phyloP scores from a whole-genome alignment of 2,329 filamentous ascomycete genomes.

The Domatiomyces globalis region DNA sequence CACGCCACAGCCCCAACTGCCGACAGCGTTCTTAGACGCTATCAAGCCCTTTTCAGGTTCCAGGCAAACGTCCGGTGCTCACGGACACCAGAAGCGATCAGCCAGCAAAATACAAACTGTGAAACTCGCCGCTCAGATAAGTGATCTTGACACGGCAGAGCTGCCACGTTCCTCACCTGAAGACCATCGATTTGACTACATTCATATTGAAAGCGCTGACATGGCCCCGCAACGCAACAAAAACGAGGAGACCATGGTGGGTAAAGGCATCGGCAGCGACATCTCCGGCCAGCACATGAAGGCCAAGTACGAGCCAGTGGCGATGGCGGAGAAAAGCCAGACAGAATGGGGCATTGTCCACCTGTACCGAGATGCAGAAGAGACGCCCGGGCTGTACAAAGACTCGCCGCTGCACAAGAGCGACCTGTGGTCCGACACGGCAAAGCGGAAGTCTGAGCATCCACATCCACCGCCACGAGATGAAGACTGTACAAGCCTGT shows the following conservation, averaged over 20 bases:
- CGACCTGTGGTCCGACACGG: conserved; percentile 7
- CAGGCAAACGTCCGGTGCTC: not conserved
- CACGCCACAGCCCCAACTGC: conserved; percentile 3
- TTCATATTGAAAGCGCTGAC: conserved; percentile 70
- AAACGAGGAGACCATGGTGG: conserved; percentile 28
- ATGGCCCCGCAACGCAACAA: conserved; percentile 32
- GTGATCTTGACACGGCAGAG: not conserved
- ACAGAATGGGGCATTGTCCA: conserved; percentile 72
- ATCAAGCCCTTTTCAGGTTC: conserved; percentile 13
- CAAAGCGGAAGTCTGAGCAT: conserved; percentile 4
- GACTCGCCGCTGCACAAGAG: conserved; percentile 24
- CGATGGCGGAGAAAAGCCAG: conserved; percentile 58
- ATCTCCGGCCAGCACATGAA: conserved; percentile 63
- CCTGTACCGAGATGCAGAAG: conserved; percentile 73
- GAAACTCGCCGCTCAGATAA: not conserved
- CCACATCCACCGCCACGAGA: conserved; percentile 22
- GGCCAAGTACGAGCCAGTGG: conserved; percentile 59
- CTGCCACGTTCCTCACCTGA: conserved; percentile 2
- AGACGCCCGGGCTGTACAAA: conserved; percentile 49
- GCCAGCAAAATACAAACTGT: not conserved
- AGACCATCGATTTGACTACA: conserved; percentile 72
- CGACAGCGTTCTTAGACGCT: conserved; percentile 10
- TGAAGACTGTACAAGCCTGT: conserved; percentile 73
- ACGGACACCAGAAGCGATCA: not conserved
- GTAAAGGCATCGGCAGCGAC: conserved; percentile 37